Base-by-base conservation (phyloP, 352 stramenopile species). In the Pythium rishiriense region DNA sequence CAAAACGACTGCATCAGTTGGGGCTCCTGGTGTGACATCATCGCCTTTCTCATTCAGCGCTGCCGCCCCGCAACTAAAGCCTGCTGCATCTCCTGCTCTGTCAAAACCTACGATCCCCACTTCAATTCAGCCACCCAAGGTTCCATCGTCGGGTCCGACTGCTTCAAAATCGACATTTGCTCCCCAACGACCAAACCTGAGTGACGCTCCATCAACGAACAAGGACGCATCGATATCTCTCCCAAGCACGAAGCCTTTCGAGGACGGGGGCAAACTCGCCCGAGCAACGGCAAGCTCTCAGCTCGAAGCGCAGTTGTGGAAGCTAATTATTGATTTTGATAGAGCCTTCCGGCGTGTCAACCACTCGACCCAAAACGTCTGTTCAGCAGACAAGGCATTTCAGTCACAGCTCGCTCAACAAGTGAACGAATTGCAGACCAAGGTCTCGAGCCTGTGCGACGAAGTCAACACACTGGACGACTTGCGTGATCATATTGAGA, bases 291-390 rank as follows among this genome's bases (percentile, higher is more conserved):
- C 83, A 31, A 75, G 63, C 12, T 82, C 75, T 17, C 66, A 56
- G 45, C 75, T 88, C 39, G 83, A 90, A 64, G 79, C 74, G 4
- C 78, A 87, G 43, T 41, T 92, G 25, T 92, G 83, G 83, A 88
- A 85, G 49, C 42, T 90, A 28, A 89, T 92, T 22, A 65, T 80
- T 21, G 79, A 87, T 29, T 92, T 92, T 42, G 78, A 92, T 53
- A 78, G 79, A 41, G 76, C 81, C 15, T 74, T 88, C 31, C 58
- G 81, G 39, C 75, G 79, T 5, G 74, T 85, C 10, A 83, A 85
- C 48, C 29, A 76, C 51, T 74, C 56, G 19, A 70, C 74, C 17
- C 75, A 64, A 35, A 66, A n/a, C 21, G 70, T 86, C 47, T 53
- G 53, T 42, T 85, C 79, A 6, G 75, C 62, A 22, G 74, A 90